Evolutionary conservation across 2,329 filamentous ascomycete genomes (phyloP).

Genomic region (Bipolaris bicolor): DNA sequence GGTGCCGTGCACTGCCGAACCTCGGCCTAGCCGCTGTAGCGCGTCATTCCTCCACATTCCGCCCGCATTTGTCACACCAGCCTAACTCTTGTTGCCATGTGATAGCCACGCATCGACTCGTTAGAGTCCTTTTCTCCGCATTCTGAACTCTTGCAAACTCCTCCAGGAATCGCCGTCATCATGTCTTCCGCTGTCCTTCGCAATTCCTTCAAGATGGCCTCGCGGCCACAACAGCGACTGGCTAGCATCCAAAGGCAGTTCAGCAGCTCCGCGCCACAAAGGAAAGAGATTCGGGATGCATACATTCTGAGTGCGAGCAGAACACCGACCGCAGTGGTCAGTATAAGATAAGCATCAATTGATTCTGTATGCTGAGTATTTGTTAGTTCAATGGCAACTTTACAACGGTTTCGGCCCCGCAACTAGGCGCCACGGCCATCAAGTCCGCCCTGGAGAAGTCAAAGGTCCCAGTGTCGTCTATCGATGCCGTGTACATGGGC

Average conservation of each 20-base stretch:
- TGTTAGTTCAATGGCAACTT: conserved; percentile 91
- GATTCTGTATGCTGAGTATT: conserved; percentile 8
- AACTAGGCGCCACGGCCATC: conserved; percentile 88
- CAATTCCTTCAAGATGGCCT: conserved; percentile 44
- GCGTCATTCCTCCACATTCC: conserved; percentile 33
- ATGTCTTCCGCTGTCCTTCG: conserved; percentile 45
- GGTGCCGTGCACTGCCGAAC: conserved; percentile 31
- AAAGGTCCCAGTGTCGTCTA: conserved; percentile 76
- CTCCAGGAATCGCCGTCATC: background rate
- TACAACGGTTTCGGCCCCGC: conserved; percentile 79
- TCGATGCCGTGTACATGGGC: conserved; percentile 96
- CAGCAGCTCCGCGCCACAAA: conserved; percentile 39
- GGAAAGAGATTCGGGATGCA: conserved; percentile 79
- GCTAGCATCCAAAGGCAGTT: conserved; percentile 48
- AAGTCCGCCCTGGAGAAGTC: conserved; percentile 89
- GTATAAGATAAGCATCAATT: conserved; percentile 9
- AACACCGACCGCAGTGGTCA: conserved; percentile 87
- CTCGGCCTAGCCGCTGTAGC: conserved; percentile 31
- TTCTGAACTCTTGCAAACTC: conserved; percentile 6
- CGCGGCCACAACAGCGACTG: conserved; percentile 45
- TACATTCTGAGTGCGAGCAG: conserved; percentile 92
- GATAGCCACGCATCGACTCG: conserved; percentile 31
- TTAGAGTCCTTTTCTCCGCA: conserved; percentile 26
- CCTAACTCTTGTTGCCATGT: conserved; percentile 41
- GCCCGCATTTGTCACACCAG: conserved; percentile 25